Evolutionary conservation across 2,329 filamentous ascomycete genomes (phyloP).

Genomic region (Chaetomiaceae sp.): DNA sequence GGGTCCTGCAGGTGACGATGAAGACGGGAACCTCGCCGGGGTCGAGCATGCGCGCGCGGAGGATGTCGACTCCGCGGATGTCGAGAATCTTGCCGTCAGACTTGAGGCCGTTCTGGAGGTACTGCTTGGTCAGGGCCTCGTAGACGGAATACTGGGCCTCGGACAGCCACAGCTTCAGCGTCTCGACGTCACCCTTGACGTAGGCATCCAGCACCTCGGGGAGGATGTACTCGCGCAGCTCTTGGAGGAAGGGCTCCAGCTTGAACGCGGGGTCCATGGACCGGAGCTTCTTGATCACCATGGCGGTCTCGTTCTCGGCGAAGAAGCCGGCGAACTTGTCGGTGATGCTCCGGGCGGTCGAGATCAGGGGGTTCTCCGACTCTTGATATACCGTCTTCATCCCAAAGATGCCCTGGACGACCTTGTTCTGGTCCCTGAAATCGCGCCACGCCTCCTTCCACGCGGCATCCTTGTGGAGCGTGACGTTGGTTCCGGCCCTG

Average conservation of each 20-base stretch:
- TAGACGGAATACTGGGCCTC: constrained; percentile 97
- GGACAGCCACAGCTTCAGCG: constrained; percentile 89
- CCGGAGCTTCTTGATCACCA: constrained; percentile 96
- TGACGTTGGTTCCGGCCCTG: constrained; percentile 91
- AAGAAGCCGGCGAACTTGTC: constrained; percentile 94
- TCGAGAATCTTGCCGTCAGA: constrained; percentile 94
- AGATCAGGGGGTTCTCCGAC: constrained; percentile 93
- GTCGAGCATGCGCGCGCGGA: constrained; percentile 74
- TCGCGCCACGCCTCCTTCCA: constrained; percentile 99
- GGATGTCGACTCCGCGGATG: constrained; percentile 87
- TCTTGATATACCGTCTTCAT: constrained; percentile 88
- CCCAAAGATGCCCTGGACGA: constrained; percentile 83
- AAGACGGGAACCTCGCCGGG: constrained; percentile 90
- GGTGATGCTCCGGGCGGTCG: constrained; percentile 87
- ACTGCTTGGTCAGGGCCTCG: constrained; percentile 93
- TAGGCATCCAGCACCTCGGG: constrained; percentile 97
- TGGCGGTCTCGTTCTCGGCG: constrained; percentile 95
- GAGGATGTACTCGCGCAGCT: constrained; percentile 95
- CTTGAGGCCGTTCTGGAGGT: constrained; percentile 86
- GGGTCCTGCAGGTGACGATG: constrained; percentile 92
- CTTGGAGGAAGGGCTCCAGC: constrained; percentile 87
- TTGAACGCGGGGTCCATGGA: constrained; percentile 95
- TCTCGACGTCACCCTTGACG: constrained; percentile 90
- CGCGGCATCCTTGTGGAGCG: constrained; percentile 90
- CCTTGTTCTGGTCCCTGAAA: constrained; percentile 82